These are phyloP conservation scores for Postia placenta DNA, from an alignment of 768 basidiomycete species.

Conservation along the genomic window DNA sequence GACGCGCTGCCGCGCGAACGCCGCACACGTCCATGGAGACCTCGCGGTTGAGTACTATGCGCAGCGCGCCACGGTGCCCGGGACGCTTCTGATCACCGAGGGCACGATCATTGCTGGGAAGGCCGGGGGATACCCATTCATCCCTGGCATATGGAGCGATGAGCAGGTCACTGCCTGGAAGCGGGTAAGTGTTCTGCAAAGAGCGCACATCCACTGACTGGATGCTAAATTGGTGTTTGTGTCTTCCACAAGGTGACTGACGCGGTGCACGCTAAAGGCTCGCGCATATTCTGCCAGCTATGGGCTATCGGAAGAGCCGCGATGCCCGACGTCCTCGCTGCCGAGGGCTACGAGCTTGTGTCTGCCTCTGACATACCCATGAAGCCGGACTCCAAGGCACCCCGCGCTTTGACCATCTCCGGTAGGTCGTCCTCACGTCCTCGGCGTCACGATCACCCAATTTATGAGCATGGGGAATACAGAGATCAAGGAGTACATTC, in stretches of 20 bases:
- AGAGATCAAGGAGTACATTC: constrained; percentile 20
- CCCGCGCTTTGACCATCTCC: constrained; percentile 18
- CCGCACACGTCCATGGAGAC: constrained; percentile 27
- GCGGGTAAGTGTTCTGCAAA: constrained; percentile 23
- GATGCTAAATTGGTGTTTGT: not conserved
- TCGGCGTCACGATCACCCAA: not conserved
- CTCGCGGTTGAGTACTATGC: constrained; percentile 38
- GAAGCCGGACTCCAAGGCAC: not conserved
- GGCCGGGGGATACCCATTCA: constrained; percentile 39
- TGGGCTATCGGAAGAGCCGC: constrained; percentile 48
- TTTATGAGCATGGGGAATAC: not conserved
- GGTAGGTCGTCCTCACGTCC: constrained; percentile 3
- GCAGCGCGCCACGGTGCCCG: constrained; percentile 37
- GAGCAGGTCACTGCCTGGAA: constrained; percentile 50
- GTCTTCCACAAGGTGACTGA: constrained; percentile 42
- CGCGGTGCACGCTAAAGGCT: constrained; percentile 47
- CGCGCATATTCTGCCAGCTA: constrained; percentile 46
- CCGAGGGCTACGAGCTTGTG: constrained; percentile 20
- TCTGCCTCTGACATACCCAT: constrained; percentile 19
- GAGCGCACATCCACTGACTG: too few species aligned
- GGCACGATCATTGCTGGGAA: constrained; percentile 42
- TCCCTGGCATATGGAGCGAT: constrained; percentile 56
- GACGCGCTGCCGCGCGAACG: constrained; percentile 36
- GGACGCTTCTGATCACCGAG: constrained; percentile 50
- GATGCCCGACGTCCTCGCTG: constrained; percentile 30